phyloP scores from a whole-genome alignment of 1,284 basidiomycete genomes.

The Bothia castanella region DNA sequence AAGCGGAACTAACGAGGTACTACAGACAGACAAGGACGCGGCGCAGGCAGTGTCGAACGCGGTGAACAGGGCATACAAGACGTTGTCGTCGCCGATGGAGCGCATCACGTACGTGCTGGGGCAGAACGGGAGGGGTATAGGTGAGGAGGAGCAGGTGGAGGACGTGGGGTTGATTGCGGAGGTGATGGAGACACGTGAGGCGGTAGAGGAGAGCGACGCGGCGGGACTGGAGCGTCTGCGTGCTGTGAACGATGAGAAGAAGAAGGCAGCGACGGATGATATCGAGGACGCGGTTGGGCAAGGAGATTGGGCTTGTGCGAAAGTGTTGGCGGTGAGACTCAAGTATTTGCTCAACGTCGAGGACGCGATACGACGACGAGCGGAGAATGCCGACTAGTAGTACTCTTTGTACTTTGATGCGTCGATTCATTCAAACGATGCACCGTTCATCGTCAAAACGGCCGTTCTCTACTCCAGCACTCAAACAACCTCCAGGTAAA shows the following conservation, averaged over 20 bases:
- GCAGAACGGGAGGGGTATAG: slow-evolving; percentile 55
- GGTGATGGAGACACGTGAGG: slow-evolving; percentile 81
- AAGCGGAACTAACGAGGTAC: slow-evolving; percentile 15
- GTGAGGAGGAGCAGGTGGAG: slow-evolving; percentile 74
- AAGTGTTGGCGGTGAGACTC: slow-evolving; percentile 62
- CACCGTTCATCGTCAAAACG: slow-evolving; percentile 13
- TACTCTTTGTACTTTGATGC: not conserved
- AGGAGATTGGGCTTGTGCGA: slow-evolving; percentile 58
- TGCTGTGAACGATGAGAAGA: slow-evolving; percentile 32
- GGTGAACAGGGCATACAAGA: slow-evolving; percentile 75
- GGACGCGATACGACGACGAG: slow-evolving; percentile 52
- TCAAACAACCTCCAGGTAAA: slow-evolving; percentile 13
- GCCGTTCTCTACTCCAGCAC: slow-evolving; percentile 1
- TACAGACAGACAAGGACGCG: slow-evolving; percentile 53
- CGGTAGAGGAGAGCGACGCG: slow-evolving; percentile 62
- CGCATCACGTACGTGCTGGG: slow-evolving; percentile 72
- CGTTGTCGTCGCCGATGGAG: slow-evolving; percentile 58
- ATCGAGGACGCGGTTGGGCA: slow-evolving; percentile 52
- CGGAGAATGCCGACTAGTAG: slow-evolving; percentile 39
- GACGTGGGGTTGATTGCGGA: slow-evolving; percentile 73
- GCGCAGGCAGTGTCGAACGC: slow-evolving; percentile 66
- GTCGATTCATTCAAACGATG: not conserved
- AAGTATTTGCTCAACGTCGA: slow-evolving; percentile 77
- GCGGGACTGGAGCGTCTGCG: slow-evolving; percentile 41
- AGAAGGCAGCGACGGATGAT: slow-evolving; percentile 43